A percentile compares a stretch with the other conserved stretches of the same genome.
Conservation (phyloP, 441 rosid species). For the Gossypium davidsonii region DNA sequence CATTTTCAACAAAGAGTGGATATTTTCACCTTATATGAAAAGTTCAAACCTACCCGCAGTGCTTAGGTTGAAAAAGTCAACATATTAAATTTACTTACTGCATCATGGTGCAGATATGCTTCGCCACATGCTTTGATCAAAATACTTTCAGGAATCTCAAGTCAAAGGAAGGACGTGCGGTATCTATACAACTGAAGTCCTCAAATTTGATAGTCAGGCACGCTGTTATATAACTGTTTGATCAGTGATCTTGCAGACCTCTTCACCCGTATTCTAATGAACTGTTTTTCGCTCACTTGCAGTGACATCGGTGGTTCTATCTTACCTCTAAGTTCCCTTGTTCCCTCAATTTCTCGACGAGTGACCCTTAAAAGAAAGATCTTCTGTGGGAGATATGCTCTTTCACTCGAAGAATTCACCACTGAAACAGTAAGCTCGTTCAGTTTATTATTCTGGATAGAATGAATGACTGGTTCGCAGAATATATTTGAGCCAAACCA, state of each 20-base stretch:
- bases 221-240: not conserved
- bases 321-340: conserved; percentile 32
- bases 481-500: not conserved
- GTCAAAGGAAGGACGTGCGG: conserved; percentile 57
- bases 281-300: conserved; percentile 22
- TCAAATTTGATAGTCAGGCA: conserved; percentile 50
- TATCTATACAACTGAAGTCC: conserved; percentile 43
- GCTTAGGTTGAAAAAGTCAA: conserved; percentile 13
- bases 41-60: conserved; percentile 9
- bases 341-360: conserved; percentile 32
- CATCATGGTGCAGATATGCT: conserved; percentile 55
- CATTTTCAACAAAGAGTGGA: not conserved
- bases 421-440: conserved; percentile 42
- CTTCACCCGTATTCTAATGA: not conserved
- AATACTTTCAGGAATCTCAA: conserved; percentile 48
- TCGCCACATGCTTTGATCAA: conserved; percentile 82
- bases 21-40: conserved; percentile 7
- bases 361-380: conserved; percentile 39
- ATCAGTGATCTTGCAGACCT: not conserved
- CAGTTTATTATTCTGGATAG: not conserved
- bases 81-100: not conserved
- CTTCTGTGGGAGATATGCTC: conserved; percentile 60
- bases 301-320: conserved; percentile 43
- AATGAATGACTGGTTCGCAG: not conserved
- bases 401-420: conserved; percentile 62